These are phyloP conservation scores for Clarireedia sp. DNA, from an alignment of 2,329 filamentous ascomycete species.

Conservation along the genomic window DNA sequence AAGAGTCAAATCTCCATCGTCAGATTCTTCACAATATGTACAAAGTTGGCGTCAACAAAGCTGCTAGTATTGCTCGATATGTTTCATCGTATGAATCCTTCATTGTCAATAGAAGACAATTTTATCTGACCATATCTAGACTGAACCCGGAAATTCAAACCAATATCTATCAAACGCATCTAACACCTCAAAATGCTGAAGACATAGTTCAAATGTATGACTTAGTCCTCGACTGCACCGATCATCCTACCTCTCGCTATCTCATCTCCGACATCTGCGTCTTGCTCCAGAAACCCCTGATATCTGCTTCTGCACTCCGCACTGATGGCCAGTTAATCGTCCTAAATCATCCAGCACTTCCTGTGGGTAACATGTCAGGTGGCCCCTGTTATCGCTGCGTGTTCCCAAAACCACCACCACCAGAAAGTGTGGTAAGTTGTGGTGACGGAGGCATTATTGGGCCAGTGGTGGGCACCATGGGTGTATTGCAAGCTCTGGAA, in stretches of 20 bases:
- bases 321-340: constrained; percentile 87
- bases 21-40: constrained; percentile 74
- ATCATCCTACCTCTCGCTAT: constrained; percentile 86
- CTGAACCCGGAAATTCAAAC: constrained; percentile 68
- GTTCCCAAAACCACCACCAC: constrained; percentile 79
- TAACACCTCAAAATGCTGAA: constrained; percentile 61
- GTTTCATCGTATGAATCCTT: constrained; percentile 41
- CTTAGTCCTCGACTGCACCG: constrained; percentile 87
- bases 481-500: constrained; percentile 83
- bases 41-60: constrained; percentile 69
- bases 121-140: constrained; percentile 31
- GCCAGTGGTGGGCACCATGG: constrained; percentile 89
- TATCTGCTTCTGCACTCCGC: constrained; percentile 83
- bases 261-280: constrained; percentile 87
- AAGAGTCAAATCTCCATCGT: constrained; percentile 84
- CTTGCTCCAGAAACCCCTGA: constrained; percentile 66
- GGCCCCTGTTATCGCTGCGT: constrained; percentile 92
- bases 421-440: constrained; percentile 74
- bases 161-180: constrained; percentile 51
- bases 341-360: constrained; percentile 68
- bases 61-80: constrained; percentile 63
- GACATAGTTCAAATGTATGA: constrained; percentile 65
- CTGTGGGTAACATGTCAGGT: constrained; percentile 47
- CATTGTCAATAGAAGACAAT: background rate
- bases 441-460: constrained; percentile 90